Evolutionary conservation across 2,329 filamentous ascomycete genomes (phyloP).

Genomic region (Colletotrichum plurivorum): DNA sequence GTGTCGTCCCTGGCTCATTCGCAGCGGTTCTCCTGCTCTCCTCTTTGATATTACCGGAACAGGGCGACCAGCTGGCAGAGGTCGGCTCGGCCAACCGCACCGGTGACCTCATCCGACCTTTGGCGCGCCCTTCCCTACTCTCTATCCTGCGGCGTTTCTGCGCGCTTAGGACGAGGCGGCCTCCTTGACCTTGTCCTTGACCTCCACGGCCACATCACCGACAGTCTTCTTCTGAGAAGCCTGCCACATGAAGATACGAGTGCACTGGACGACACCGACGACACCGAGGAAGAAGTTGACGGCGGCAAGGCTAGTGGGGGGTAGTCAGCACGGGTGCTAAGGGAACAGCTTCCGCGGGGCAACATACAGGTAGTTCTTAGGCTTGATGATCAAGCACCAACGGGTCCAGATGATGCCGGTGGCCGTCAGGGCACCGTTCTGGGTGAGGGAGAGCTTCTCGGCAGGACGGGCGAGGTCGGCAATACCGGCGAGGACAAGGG

Average conservation of each 20-base stretch:
- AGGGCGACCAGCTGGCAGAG: conserved; percentile 3
- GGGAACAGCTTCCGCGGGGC: conserved; percentile 47
- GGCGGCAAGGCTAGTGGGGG: conserved; percentile 77
- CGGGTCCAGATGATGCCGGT: conserved; percentile 98
- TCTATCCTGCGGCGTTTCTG: background rate
- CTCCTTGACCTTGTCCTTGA: conserved; percentile 51
- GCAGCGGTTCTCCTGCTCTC: background rate
- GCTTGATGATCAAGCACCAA: conserved; percentile 98
- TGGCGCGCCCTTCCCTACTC: background rate
- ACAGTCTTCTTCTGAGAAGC: conserved; percentile 69
- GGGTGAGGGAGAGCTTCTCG: conserved; percentile 91
- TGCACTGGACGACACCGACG: conserved; percentile 87
- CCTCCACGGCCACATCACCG: conserved; percentile 53
- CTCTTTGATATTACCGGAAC: conserved; percentile 7
- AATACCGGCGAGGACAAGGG: conserved; percentile 90
- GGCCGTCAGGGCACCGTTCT: conserved; percentile 90
- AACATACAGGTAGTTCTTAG: conserved; percentile 87
- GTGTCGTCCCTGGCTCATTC: background rate
- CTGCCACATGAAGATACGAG: conserved; percentile 80
- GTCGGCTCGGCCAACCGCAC: background rate
- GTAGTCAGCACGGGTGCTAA: background rate
- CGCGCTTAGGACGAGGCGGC: conserved; percentile 37
- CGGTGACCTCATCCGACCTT: no score
- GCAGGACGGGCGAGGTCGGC: conserved; percentile 93
- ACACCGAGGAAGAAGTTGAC: conserved; percentile 98